Base-by-base conservation (phyloP, 2,329 filamentous ascomycete species). In the Stagonosporopsis chrysanthemi region DNA sequence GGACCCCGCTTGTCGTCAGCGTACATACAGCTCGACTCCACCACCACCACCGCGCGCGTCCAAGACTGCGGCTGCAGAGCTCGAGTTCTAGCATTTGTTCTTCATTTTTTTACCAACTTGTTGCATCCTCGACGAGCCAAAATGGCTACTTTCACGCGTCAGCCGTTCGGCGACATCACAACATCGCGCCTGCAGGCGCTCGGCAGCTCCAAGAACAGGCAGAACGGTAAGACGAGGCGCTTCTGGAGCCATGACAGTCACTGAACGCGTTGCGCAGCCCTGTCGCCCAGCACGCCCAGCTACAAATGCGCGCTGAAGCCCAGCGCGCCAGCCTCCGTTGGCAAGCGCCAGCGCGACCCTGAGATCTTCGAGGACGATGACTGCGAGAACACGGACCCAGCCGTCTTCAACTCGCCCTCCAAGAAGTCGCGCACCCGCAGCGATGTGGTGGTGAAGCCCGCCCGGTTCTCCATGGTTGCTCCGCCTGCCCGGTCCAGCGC, bases 161-260 rank as follows among this genome's bases (percentile, higher is more conserved):
- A 91, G 78, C 90, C 90, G 6, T 92, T 93, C 75, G 90, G 87
- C 72, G 88, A 88, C 45, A 82, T 93, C 52, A 86, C 90, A 72
- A 83, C 82, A 66, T 80, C 87, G 54, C 86, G 90, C 65, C 82
- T 93, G 24, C 88, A 91, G 75, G 86, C 82, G 63, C 80, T 94
- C 68, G 88, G 87, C 24, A 91, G 87, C 77, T 78, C 88, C 47
- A 94, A 92, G 82, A 93, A 93, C 76, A 83, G 88, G 76, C 90
- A 93, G 70, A 85, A 84, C 79, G 80, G 83, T 85, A 58, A 58
- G 50, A 53, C 24, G 23, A 45, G 31, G 22, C 36, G 38, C 24
- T 39, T 15, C 40, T 26, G 19, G 40, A 42, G 35, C n/a, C 28
- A 39, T 49, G 48, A 17, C 24, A 15, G 19, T 40, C 35, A 58